Evolutionary conservation across 345 rosid species (phyloP), one percentile per base, ranked within the genome.

Genomic region (Arabis alpina): DNA sequence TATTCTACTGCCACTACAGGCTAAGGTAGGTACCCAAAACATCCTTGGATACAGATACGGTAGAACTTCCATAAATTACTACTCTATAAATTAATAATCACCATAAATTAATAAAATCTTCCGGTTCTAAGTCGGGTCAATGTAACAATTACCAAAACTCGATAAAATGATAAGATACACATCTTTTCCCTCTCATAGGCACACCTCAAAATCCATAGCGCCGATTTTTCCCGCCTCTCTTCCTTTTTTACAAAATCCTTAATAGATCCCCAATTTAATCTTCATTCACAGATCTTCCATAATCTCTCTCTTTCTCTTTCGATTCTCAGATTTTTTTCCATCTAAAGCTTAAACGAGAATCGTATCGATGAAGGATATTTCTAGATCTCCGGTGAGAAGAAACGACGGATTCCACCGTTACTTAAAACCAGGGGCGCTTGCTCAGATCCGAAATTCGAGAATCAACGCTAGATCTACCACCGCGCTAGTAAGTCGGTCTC

Each of bases 341-440:
- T 25, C 43, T 41, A 2, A 39, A 57, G 59, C 34, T 6, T 25
- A 4, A 5, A 48, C 2, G 27, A 12, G 0, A 47, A 37, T 36
- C 50, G 50, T 0, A 43, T 3, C 67, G 5, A 81, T 82, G 85
- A 82, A 78, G 42, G 56, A 76, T n/a, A 53, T 13, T 13, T 59
- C 82, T 8, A 83, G 79, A 75, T 79, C 87, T 4, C 58, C 72
- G 36, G 23, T 60, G 39, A 78, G 54, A 41, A 78, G 66, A 49
- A 64, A 32, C 73, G 82, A 82, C 14, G 80, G 79, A 23, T 79
- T 75, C 70, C 79, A 81, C 74, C 80, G 75, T 37, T 88, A 81
- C 71, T 68, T 88, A 6, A 88, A 83, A 59, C 89, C 91, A 8
- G 89, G 94, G 10, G 89, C 89, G 6, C 84, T 88, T 36, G 86